Conservation (phyloP, 805 yeast species). For the Schwanniomyces polymorphus region DNA sequence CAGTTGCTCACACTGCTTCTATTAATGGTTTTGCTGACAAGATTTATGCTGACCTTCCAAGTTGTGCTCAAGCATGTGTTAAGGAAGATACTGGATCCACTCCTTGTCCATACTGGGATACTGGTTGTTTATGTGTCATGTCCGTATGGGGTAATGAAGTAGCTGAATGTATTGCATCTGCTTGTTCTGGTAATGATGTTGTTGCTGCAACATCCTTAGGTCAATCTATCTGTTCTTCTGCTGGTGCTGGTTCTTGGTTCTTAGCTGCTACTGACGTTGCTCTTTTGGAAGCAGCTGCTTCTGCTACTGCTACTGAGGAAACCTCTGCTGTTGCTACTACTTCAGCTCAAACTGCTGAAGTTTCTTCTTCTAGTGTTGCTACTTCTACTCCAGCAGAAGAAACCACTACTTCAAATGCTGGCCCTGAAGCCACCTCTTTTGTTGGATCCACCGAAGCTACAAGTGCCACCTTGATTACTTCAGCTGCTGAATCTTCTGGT, state of each 20-base stretch:
- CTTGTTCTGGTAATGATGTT: constrained; percentile 35
- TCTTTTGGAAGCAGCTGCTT: constrained; percentile 23
- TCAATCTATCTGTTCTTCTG: constrained; percentile 28
- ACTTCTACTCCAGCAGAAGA: constrained; percentile 5
- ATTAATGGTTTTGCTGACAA: constrained; percentile 44
- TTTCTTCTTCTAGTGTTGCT: neutral
- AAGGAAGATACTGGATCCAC: constrained; percentile 29
- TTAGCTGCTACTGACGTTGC: constrained; percentile 23
- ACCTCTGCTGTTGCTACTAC: constrained; percentile 10
- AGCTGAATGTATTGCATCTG: constrained; percentile 38
- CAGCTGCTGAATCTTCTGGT: constrained; percentile 5
- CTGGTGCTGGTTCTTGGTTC: constrained; percentile 33
- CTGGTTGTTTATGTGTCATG: constrained; percentile 47
- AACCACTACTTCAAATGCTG: constrained; percentile 4
- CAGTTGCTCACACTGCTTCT: constrained; percentile 38
- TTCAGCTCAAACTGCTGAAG: neutral
- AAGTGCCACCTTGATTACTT: constrained; percentile 1
- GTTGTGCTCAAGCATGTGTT: constrained; percentile 38
- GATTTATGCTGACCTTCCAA: constrained; percentile 31
- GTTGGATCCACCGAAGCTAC: constrained; percentile 7
- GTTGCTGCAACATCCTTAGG: constrained; percentile 26
- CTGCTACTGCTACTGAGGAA: constrained; percentile 10
- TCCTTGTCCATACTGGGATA: constrained; percentile 48
- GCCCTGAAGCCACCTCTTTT: constrained; percentile 8
- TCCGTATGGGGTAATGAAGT: constrained; percentile 30